Evolutionary conservation across 345 rosid species (phyloP).

Genomic region (Sonneratia caseolaris): DNA sequence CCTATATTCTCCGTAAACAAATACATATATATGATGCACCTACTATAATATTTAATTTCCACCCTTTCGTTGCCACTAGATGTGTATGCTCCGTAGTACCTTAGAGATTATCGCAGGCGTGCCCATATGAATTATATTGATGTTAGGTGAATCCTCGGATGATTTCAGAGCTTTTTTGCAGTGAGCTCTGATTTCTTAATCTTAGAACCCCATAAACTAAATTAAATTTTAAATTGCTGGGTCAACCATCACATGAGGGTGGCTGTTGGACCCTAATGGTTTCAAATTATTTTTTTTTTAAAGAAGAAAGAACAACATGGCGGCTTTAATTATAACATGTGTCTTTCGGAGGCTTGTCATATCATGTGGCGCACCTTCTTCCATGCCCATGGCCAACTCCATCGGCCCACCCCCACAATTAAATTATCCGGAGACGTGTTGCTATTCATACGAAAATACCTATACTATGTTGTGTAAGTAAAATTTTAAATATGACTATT

Average conservation of each 20-base stretch:
- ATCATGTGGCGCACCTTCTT: too few relatives aligned
- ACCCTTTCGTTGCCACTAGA: neutral
- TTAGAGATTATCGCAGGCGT: neutral
- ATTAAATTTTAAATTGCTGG: neutral
- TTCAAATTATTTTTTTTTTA: too few relatives aligned
- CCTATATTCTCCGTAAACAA: too few relatives aligned
- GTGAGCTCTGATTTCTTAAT: neutral
- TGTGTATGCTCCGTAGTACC: neutral
- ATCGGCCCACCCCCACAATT: too few relatives aligned
- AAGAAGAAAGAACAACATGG: neutral
- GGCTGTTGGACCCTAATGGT: neutral
- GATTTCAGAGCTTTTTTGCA: neutral
- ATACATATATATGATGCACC: too few relatives aligned
- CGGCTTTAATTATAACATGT: too few relatives aligned
- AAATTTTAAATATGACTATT: too few relatives aligned
- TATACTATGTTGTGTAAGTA: too few relatives aligned
- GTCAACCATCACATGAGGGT: neutral
- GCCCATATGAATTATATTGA: neutral
- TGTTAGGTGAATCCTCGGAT: neutral
- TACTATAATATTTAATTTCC: neutral
- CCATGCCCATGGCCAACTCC: too few relatives aligned
- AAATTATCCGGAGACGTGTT: too few relatives aligned
- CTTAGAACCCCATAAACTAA: neutral
- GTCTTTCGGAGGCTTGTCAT: too few relatives aligned
- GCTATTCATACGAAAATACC: too few relatives aligned